Base-by-base conservation (phyloP, 805 yeast species). In the Teunomyces lycoperdinae region DNA sequence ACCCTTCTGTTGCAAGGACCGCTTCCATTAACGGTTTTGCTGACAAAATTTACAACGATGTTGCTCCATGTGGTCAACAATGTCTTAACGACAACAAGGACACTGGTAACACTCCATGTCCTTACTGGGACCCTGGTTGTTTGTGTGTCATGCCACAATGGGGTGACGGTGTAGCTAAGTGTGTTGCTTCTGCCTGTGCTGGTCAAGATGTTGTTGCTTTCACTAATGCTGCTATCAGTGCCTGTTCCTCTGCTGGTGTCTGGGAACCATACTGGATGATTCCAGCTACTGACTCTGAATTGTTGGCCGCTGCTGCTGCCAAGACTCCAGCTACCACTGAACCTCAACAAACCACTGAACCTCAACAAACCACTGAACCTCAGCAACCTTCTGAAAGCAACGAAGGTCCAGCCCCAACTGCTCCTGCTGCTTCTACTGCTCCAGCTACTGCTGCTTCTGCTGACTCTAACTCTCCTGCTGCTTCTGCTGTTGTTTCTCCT, bases 11-110 rank as follows among this genome's bases (percentile, higher is more conserved):
- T 27, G 73, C 79, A 9, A 59, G 74, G 49, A 71, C 78, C 13
- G 79, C 79, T 29, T 54, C 70, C 29, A 64, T 74, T 45, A 76
- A 76, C 51, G 80, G 80, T 0, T 76, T 76, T 48, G 78, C 79
- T 14, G 80, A 76, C 56, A 73, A 72, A 7, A 66, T 76, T 43
- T 66, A 62, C 49, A 55, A 51, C 28, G 44, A 52, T 8, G 57
- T 73, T 29, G 80, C 80, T 24, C 39, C 54, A 1, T 76, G 80
- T 59, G 80, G 79, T 35, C 50, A 60, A 43, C 38, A 49, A 3
- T 71, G 76, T 62, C 65, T 69, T 29, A 54, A 48, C 40, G 54
- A 55, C 41, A 56, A 62, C 46, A 69, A 74, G 42, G 63, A 66
- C 9, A 52, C 55, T 33, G 63, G 65, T 9, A 50, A 54, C 34